Conservation (phyloP, 176 grass and related monocot species). For the bread wheat (Triticum aestivum) region DNA sequence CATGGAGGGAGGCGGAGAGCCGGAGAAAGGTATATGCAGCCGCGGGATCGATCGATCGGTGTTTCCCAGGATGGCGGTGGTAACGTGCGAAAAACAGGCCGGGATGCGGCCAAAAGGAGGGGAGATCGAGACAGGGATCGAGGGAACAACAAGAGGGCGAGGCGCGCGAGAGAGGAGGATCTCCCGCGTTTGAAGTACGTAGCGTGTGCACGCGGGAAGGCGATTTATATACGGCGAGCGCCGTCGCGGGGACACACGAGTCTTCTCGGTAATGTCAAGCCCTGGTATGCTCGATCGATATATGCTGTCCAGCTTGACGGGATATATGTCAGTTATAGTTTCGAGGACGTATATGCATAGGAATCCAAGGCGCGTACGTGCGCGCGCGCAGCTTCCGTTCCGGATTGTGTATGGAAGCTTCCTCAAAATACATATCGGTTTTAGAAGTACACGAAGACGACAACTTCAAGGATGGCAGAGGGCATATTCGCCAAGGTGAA, state of each 20-base stretch:
- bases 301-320: neutral
- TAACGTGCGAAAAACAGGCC: neutral
- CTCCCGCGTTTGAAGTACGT: neutral
- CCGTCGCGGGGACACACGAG: neutral
- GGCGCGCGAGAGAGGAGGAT: neutral
- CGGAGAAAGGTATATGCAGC: conserved; percentile 39
- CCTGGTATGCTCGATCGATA: neutral
- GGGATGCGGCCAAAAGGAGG: conserved; percentile 1
- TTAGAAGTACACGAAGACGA: too few relatives aligned
- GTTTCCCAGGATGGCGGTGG: neutral
- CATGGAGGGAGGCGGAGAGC: neutral
- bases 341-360: conserved; percentile 1
- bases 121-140: neutral
- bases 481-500: too few relatives aligned
- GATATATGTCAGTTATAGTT: conserved; percentile 11
- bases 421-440: too few relatives aligned
- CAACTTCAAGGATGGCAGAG: too few relatives aligned
- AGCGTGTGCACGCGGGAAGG: neutral
- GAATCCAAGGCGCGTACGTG: too few relatives aligned
- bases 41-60: neutral
- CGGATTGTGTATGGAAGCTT: too few relatives aligned
- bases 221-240: conserved; percentile 1
- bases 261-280: conserved; percentile 24
- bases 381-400: too few relatives aligned
- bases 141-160: conserved; percentile 6